Conservation (phyloP, 1,284 basidiomycete genomes). For the Dichomitus squalens region DNA sequence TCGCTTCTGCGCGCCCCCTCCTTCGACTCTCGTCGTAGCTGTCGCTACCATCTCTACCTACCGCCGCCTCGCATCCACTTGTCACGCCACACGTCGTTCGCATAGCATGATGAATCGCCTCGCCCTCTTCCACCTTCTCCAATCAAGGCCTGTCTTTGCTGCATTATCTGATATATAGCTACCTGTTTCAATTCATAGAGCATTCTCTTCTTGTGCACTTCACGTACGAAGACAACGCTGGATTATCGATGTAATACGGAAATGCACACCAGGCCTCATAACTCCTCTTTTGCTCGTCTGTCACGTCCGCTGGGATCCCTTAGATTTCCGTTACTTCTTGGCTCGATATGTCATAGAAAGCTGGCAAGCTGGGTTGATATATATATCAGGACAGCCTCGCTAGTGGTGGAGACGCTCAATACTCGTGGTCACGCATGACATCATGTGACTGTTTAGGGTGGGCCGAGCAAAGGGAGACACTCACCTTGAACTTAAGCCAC, state of each 20-base stretch:
- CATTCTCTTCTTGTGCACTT: conserved; percentile 10
- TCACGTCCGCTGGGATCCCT: no score
- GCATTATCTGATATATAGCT: conserved; percentile 19
- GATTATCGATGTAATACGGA: conserved; percentile 1
- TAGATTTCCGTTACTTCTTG: no score
- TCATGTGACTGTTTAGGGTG: neutral
- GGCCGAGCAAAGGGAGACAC: no score
- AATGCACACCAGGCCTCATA: neutral
- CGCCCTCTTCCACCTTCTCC: conserved; percentile 9
- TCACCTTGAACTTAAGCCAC: neutral
- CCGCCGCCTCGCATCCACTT: neutral
- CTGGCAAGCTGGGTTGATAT: no score
- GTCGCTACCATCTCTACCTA: neutral
- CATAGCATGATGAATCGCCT: conserved; percentile 16
- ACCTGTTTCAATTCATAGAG: conserved; percentile 20
- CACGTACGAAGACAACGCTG: conserved; percentile 6
- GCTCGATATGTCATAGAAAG: no score
- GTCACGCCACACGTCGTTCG: conserved; percentile 12
- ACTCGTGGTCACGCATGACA: no score
- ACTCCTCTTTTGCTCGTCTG: no score
- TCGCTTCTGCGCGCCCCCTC: neutral
- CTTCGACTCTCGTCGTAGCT: neutral
- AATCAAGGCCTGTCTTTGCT: conserved; percentile 18
- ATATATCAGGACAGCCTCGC: no score
- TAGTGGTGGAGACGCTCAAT: no score